Percentiles rank a stretch among this genome's conserved stretches.
phyloP scores from a whole-genome alignment of 805 yeast genomes.

The Zygosaccharomyces bisporus region DNA sequence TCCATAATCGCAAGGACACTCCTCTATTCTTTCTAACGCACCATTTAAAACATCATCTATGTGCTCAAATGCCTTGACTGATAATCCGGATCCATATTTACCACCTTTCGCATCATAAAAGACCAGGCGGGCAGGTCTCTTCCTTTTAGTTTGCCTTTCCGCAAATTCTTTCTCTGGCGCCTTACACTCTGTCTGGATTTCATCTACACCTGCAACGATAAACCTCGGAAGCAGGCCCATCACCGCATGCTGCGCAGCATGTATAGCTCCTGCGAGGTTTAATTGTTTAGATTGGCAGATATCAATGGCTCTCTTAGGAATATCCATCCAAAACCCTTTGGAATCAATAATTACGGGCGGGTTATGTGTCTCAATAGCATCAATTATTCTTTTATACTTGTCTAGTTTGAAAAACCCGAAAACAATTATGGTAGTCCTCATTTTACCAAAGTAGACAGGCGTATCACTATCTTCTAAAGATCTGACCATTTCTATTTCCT shows the following conservation, averaged over 20 bases:
- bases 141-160: slow-evolving; percentile 60
- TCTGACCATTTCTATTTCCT: slow-evolving; percentile 60
- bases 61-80: slow-evolving; percentile 74
- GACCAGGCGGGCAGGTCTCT: slow-evolving; percentile 81
- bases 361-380: slow-evolving; percentile 86
- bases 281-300: slow-evolving; percentile 53
- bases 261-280: slow-evolving; percentile 87
- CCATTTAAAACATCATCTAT: slow-evolving; percentile 60
- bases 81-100: slow-evolving; percentile 70
- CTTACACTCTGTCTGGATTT: slow-evolving; percentile 88
- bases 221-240: slow-evolving; percentile 74
- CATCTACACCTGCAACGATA: slow-evolving; percentile 70
- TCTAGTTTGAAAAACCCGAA: slow-evolving; percentile 93
- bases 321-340: slow-evolving; percentile 89
- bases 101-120: slow-evolving; percentile 86
- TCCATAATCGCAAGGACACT: slow-evolving; percentile 67
- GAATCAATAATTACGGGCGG: slow-evolving; percentile 72
- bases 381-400: slow-evolving; percentile 71
- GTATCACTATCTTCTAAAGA: slow-evolving; percentile 48
- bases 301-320: slow-evolving; percentile 63
- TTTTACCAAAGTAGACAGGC: slow-evolving; percentile 73
- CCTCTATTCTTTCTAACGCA: slow-evolving; percentile 54
- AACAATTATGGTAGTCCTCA: slow-evolving; percentile 68
- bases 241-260: slow-evolving; percentile 90
- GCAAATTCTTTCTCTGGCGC: slow-evolving; percentile 97